Evolutionary conservation across 495 filamentous ascomycete genomes (phyloP).

Genomic region (Tuber umbilicatum): DNA sequence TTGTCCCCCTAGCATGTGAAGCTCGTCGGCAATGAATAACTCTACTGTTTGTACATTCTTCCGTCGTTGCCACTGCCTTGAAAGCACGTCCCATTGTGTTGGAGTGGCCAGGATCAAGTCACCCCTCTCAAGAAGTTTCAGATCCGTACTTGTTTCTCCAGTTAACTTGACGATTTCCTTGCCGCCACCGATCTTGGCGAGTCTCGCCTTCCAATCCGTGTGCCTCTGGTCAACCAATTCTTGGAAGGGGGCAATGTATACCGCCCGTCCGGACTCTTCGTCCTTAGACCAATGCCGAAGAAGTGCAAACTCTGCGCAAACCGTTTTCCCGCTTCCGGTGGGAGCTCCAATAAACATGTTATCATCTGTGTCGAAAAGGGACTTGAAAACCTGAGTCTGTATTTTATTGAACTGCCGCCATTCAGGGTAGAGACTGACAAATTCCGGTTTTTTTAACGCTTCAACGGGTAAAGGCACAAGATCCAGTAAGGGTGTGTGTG

Average conservation of each 20-base stretch:
- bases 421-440: constrained; percentile 69
- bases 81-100: constrained; percentile 89
- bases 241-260: constrained; percentile 95
- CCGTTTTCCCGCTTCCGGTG: constrained; percentile 89
- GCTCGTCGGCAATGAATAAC: constrained; percentile 90
- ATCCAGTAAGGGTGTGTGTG: constrained; percentile 83
- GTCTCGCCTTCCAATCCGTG: constrained; percentile 74
- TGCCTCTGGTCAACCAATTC: constrained; percentile 76
- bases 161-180: constrained; percentile 92
- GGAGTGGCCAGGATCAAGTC: constrained; percentile 93
- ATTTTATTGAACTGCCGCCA: constrained; percentile 94
- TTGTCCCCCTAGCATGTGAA: constrained; percentile 90
- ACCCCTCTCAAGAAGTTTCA: constrained; percentile 79
- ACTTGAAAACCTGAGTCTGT: constrained; percentile 94
- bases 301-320: constrained; percentile 91
- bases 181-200: constrained; percentile 66
- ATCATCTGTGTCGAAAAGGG: constrained; percentile 79
- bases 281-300: constrained; percentile 76
- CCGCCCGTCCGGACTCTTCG: constrained; percentile 65
- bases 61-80: constrained; percentile 87
- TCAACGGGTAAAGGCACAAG: constrained; percentile 83
- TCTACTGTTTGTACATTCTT: constrained; percentile 90
- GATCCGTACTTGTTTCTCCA: constrained; percentile 84
- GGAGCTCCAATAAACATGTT: constrained; percentile 87
- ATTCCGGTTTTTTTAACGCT: constrained; percentile 81